Evolutionary conservation across 192 early-diverging fungal species (phyloP), one percentile per base, ranked within the genome.

Genomic region (Coemansia furcata): DNA sequence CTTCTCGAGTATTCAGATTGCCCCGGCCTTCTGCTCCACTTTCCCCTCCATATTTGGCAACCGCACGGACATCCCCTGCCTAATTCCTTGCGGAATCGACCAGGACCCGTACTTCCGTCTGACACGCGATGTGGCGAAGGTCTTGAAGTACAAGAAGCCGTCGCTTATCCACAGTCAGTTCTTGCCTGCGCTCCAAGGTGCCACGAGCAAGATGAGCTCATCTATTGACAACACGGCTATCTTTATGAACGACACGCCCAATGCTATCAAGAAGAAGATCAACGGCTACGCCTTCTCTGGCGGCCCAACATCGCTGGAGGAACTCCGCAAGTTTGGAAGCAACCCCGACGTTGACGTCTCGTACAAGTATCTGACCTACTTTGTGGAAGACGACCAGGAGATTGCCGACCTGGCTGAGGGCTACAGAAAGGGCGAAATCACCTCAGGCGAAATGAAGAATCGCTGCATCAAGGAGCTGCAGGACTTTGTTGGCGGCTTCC

Each of bases 101-200:
- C 97, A 99, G 80, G 97, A 99, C 73, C 97, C 97, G 55, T 99
- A 99, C 84, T 99, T 99, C 88, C 89, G 97, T 7, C 82, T 99
- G 49, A 97, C 97, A 0, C 89, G 97, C 64, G 97, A 99, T 81
- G 94, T 96, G 6, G 91, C 95, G 15, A 86, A 85, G 63, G 89
- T 85, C 54, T 86, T 99, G 39, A 98, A 98, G 86, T 96, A 96
- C 84, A 95, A 91, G 38, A 99, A 99, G 75, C 97, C 97, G 1
- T 74, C 92, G 19, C 83, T 98, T 62, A 91, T 99, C 69, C 96
- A 99, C 73, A 85, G 92, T 59, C 91, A 90, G 84, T 99, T 98
- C 85, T 93, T 99, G 84, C 96, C 97, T 12, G 93, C 97, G 2
- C 87, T 99, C 11, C 83, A 94, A 76, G 96, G 97, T 26, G 80